A percentile compares a stretch with the other conserved stretches of the same genome.
phyloP scores from a whole-genome alignment of 306 rosid genomes.

The Ochetophila trinervis region DNA sequence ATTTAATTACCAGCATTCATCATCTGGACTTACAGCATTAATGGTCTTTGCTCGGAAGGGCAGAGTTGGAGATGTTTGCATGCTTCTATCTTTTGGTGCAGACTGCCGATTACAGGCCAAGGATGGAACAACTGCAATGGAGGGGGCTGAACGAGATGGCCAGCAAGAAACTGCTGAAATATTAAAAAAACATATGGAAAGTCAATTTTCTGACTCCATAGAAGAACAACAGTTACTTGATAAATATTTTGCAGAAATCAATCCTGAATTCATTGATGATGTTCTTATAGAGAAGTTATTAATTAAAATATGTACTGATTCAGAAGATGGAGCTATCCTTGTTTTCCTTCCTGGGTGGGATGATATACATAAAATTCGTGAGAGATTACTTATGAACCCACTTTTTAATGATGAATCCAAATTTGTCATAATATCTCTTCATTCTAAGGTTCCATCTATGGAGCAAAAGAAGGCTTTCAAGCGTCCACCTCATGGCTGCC shows the following conservation, averaged over 20 bases:
- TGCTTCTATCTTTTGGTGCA: slow-evolving; percentile 81
- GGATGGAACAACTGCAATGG: slow-evolving; percentile 66
- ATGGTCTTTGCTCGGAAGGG: slow-evolving; percentile 96
- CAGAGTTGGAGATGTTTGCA: slow-evolving; percentile 70
- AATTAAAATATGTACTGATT: slow-evolving; percentile 68
- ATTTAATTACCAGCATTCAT: slow-evolving; percentile 81
- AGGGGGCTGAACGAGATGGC: slow-evolving; percentile 60
- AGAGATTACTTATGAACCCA: slow-evolving; percentile 48
- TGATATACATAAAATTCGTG: slow-evolving; percentile 74
- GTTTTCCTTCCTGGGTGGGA: slow-evolving; percentile 98
- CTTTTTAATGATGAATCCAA: slow-evolving; percentile 50
- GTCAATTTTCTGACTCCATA: slow-evolving; percentile 39
- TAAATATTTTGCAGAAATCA: slow-evolving; percentile 52
- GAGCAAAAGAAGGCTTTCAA: slow-evolving; percentile 82
- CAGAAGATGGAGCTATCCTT: slow-evolving; percentile 85
- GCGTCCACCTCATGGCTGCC: slow-evolving; percentile 62
- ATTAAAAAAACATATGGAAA: slow-evolving; percentile 50
- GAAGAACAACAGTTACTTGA: slow-evolving; percentile 47
- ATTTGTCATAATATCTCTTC: slow-evolving; percentile 61
- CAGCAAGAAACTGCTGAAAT: slow-evolving; percentile 59
- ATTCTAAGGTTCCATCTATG: slow-evolving; percentile 73
- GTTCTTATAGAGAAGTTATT: slow-evolving; percentile 68
- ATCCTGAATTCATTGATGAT: slow-evolving; percentile 66
- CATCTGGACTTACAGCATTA: slow-evolving; percentile 66
- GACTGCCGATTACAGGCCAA: slow-evolving; percentile 59